phyloP scores from a whole-genome alignment of 805 yeast genomes.

The Cyberlindnera subsufficiens region DNA sequence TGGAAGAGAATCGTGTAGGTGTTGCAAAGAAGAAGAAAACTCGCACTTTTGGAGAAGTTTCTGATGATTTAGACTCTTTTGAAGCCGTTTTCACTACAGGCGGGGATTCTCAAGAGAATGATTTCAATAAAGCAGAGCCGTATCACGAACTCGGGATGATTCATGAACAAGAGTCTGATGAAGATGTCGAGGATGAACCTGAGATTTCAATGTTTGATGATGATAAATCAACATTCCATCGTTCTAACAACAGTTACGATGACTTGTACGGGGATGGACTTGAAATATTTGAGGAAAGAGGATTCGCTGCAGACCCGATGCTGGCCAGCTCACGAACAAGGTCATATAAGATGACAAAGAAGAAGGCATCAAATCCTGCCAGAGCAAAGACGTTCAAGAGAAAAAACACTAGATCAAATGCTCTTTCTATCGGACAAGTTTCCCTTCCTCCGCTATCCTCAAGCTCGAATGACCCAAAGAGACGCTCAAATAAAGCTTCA shows the following conservation, averaged over 20 bases:
- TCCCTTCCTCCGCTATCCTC: no score
- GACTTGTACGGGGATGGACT: not conserved
- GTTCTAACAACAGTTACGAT: not conserved
- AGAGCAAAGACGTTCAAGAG: not conserved
- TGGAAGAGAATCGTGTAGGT: slow-evolving; percentile 12
- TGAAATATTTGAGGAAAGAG: slow-evolving; percentile 1
- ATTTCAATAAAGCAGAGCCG: not conserved
- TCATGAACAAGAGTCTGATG: not conserved
- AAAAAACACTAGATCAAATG: not conserved
- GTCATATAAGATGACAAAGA: not conserved
- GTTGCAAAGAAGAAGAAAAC: slow-evolving; percentile 17
- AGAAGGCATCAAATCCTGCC: not conserved
- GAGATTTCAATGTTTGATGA: not conserved
- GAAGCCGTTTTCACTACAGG: slow-evolving; percentile 8
- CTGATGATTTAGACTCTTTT: not conserved
- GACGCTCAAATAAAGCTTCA: no score
- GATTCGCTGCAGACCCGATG: slow-evolving; percentile 1
- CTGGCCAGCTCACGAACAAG: not conserved
- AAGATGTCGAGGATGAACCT: not conserved
- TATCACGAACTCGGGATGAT: not conserved
- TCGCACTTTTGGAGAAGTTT: not conserved
- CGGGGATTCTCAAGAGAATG: slow-evolving; percentile 6
- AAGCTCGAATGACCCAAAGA: no score
- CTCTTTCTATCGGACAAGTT: not conserved
- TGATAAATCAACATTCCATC: not conserved